phyloP scores from a whole-genome alignment of 352 stramenopile genomes.

The Pythium periplocum region DNA sequence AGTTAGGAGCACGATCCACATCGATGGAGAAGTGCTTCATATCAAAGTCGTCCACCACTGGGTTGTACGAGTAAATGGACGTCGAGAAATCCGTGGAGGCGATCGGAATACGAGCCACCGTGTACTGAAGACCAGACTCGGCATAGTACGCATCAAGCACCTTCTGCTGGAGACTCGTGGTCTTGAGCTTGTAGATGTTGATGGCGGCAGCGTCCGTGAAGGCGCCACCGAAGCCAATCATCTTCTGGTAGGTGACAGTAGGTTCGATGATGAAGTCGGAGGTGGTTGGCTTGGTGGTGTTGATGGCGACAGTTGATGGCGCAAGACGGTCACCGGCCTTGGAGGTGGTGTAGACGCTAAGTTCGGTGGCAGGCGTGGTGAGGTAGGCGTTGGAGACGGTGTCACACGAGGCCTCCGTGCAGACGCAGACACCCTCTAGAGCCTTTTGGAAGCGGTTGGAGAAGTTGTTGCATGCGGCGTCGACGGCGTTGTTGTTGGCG shows the following conservation, averaged over 20 bases:
- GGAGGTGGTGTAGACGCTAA: constrained; percentile 41
- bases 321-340: constrained; percentile 36
- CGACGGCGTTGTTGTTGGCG: too few relatives aligned
- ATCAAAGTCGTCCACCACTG: constrained; percentile 67
- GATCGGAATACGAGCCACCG: constrained; percentile 78
- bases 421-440: constrained; percentile 44
- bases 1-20: constrained; percentile 57
- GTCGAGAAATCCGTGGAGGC: constrained; percentile 84
- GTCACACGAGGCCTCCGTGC: constrained; percentile 28
- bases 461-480: constrained; percentile 11
- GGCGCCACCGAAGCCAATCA: constrained; percentile 85
- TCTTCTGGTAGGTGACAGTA: constrained; percentile 59
- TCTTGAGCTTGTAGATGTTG: constrained; percentile 62
- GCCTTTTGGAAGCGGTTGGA: constrained; percentile 35
- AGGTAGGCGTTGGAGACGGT: constrained; percentile 39
- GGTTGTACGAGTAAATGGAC: constrained; percentile 84
- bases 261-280: constrained; percentile 46
- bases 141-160: constrained; percentile 81
- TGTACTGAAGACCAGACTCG: constrained; percentile 78
- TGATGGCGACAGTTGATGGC: too few relatives aligned
- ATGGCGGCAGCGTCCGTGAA: constrained; percentile 86
- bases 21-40: constrained; percentile 82
- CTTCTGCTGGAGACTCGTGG: constrained; percentile 44
- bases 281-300: too few relatives aligned
- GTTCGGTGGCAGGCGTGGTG: constrained; percentile 25